A percentile compares a stretch with the other conserved stretches of the same genome.
Conservation (phyloP, 2,329 filamentous ascomycete genomes). For the Exophiala lecanii-corni region DNA sequence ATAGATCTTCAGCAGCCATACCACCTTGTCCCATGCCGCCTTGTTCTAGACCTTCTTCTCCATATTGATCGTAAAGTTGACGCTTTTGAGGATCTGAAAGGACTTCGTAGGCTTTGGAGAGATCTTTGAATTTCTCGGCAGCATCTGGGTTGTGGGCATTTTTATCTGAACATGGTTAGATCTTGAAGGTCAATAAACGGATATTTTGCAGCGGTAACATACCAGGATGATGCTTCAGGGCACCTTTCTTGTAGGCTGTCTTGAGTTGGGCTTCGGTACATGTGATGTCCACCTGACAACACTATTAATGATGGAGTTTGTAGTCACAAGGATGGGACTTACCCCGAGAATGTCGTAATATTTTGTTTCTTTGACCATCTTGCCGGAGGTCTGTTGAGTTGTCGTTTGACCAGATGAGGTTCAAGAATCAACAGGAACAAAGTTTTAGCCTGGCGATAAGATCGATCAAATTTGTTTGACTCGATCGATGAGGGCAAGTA, state of each 20-base stretch:
- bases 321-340: conserved; percentile 30
- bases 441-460: too few species aligned
- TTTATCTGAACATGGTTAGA: conserved; percentile 63
- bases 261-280: conserved; percentile 80
- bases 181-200: not conserved
- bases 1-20: conserved; percentile 94
- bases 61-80: conserved; percentile 91
- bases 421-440: too few species aligned
- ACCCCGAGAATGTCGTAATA: conserved; percentile 47
- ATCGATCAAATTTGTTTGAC: too few species aligned
- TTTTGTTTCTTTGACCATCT: conserved; percentile 50
- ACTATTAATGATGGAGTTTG: conserved; percentile 25
- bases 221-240: conserved; percentile 83
- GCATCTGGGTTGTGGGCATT: conserved; percentile 90
- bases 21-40: conserved; percentile 74
- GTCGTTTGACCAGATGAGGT: too few species aligned
- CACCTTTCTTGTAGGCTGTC: conserved; percentile 88
- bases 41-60: conserved; percentile 91
- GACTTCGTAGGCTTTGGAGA: conserved; percentile 92
- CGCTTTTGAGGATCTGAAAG: conserved; percentile 91
- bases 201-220: conserved; percentile 46
- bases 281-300: conserved; percentile 64
- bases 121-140: conserved; percentile 97
- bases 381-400: conserved; percentile 24
- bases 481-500: too few species aligned